A percentile compares a stretch with the other conserved stretches of the same genome.
These are phyloP conservation scores for Tricholoma terreum DNA, from an alignment of 768 basidiomycete genomes.

Conservation along the genomic window DNA sequence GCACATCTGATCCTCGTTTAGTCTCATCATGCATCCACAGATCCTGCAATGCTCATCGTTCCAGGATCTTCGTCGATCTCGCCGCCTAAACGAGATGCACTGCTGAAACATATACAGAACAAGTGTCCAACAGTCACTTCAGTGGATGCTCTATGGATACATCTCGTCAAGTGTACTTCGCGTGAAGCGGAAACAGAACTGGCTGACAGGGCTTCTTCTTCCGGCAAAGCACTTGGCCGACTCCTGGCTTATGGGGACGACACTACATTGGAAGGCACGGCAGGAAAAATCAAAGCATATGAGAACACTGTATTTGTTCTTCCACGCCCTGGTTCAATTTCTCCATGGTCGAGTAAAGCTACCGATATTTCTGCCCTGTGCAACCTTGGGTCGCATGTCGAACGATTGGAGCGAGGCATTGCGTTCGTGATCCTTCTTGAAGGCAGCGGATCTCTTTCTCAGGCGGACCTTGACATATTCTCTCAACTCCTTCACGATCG, in stretches of 20 bases:
- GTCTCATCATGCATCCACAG: slow-evolving; percentile 4
- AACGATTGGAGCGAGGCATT: slow-evolving; percentile 84
- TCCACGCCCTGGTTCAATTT: slow-evolving; percentile 87
- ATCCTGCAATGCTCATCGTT: slow-evolving; percentile 65
- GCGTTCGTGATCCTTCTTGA: slow-evolving; percentile 55
- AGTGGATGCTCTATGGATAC: slow-evolving; percentile 82
- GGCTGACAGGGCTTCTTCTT: slow-evolving; percentile 36
- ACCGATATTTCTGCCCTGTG: slow-evolving; percentile 93
- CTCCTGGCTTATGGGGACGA: slow-evolving; percentile 88
- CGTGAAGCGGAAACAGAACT: slow-evolving; percentile 46
- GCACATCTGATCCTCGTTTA: not conserved
- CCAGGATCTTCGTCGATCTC: slow-evolving; percentile 77
- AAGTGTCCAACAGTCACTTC: slow-evolving; percentile 51
- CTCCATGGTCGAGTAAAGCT: slow-evolving; percentile 99
- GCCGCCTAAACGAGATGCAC: slow-evolving; percentile 59
- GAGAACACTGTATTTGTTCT: slow-evolving; percentile 64
- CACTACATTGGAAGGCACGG: slow-evolving; percentile 46
- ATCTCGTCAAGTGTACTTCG: slow-evolving; percentile 70
- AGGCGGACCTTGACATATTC: slow-evolving; percentile 49
- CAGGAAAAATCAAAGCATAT: slow-evolving; percentile 29
- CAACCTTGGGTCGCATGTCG: slow-evolving; percentile 66
- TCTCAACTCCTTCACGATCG: slow-evolving; percentile 85
- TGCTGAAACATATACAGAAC: slow-evolving; percentile 59
- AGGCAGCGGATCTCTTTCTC: slow-evolving; percentile 39
- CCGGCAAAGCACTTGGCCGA: slow-evolving; percentile 55